Conservation (phyloP, 768 basidiomycete species). For the Mycena filopes region DNA sequence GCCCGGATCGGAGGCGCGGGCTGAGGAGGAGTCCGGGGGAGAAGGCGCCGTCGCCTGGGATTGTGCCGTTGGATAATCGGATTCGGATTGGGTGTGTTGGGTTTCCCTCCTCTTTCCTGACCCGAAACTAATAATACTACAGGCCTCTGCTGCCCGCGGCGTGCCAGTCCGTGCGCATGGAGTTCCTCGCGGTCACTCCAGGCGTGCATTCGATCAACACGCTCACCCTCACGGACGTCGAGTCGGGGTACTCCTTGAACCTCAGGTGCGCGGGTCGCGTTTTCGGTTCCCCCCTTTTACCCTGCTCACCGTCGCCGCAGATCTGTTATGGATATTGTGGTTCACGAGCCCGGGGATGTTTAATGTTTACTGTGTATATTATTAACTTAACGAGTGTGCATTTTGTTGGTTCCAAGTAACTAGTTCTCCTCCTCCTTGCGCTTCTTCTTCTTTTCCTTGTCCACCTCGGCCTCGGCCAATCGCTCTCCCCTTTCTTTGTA, state of each 20-base stretch:
- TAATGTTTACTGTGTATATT: background rate
- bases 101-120: slow-evolving; percentile 7
- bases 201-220: slow-evolving; percentile 83
- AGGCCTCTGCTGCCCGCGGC: slow-evolving; percentile 85
- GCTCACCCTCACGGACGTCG: slow-evolving; percentile 79
- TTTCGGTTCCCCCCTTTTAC: too few species aligned
- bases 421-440: background rate
- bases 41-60: slow-evolving; percentile 64
- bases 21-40: slow-evolving; percentile 49
- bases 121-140: slow-evolving; percentile 5
- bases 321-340: slow-evolving; percentile 79
- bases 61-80: slow-evolving; percentile 81
- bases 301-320: slow-evolving; percentile 46
- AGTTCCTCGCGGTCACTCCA: slow-evolving; percentile 82
- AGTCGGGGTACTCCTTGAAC: slow-evolving; percentile 77
- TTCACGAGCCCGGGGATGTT: slow-evolving; percentile 61
- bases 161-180: slow-evolving; percentile 89
- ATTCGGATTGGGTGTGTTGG: slow-evolving; percentile 79
- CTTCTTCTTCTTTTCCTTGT: background rate
- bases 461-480: background rate
- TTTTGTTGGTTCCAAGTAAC: background rate
- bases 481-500: background rate
- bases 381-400: background rate
- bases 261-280: slow-evolving; percentile 62
- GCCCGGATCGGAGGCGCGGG: slow-evolving; percentile 64